A percentile compares a stretch with the other conserved stretches of the same genome.
Evolutionary conservation across 805 yeast genomes (phyloP).

Genomic region (Kodamaea nitidulidarum): DNA sequence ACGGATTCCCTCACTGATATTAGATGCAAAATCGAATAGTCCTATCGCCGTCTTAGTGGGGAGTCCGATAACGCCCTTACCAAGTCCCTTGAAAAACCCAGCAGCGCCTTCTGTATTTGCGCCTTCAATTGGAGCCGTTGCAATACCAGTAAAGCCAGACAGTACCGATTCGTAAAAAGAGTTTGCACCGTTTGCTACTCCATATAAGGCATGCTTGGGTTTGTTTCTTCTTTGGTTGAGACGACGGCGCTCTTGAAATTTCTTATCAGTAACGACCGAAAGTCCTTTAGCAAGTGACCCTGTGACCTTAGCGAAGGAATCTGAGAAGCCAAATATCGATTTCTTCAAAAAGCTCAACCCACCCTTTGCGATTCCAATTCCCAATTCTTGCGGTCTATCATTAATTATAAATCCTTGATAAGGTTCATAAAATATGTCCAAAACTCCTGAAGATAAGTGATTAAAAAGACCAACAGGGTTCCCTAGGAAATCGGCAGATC

Average conservation of each 20-base stretch:
- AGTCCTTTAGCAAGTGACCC: conserved; percentile 94
- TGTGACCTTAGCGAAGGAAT: conserved; percentile 87
- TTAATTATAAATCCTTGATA: conserved; percentile 92
- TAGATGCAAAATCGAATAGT: conserved; percentile 84
- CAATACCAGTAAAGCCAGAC: conserved; percentile 87
- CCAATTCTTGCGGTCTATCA: conserved; percentile 93
- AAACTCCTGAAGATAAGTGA: conserved; percentile 88
- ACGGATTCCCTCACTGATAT: conserved; percentile 89
- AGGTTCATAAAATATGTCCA: conserved; percentile 96
- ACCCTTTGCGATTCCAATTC: conserved; percentile 94
- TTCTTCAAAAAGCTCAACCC: conserved; percentile 91
- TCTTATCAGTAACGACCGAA: conserved; percentile 81
- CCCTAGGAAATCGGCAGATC: conserved; percentile 94
- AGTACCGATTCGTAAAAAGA: conserved; percentile 83
- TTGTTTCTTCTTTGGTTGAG: conserved; percentile 69
- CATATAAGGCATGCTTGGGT: conserved; percentile 81
- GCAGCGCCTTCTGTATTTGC: conserved; percentile 83
- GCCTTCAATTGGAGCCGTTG: conserved; percentile 86
- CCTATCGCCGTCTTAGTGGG: conserved; percentile 98
- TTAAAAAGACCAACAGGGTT: conserved; percentile 97
- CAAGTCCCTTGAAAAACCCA: conserved; percentile 91
- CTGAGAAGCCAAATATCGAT: conserved; percentile 91
- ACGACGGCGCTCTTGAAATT: conserved; percentile 79
- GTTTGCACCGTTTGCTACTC: conserved; percentile 80
- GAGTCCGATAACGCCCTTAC: conserved; percentile 89